Conservation (phyloP, 139 green algal species). For the Tetradesmus lagerheimii region DNA sequence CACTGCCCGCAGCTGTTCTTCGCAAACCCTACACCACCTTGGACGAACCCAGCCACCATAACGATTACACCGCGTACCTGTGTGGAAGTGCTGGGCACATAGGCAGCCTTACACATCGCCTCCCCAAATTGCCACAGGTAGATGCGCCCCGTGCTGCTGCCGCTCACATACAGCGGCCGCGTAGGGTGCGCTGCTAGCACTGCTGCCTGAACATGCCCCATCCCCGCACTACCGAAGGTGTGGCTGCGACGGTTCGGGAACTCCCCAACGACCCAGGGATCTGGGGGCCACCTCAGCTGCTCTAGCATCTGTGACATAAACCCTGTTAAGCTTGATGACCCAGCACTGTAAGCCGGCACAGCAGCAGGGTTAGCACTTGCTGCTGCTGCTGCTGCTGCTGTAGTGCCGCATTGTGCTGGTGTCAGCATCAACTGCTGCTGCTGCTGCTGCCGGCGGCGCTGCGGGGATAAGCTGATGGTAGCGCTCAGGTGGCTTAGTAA, state of each 20-base stretch:
- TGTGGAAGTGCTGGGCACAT: slow-evolving; percentile 52
- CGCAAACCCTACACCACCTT: too few relatives aligned
- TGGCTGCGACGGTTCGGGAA: slow-evolving; percentile 29
- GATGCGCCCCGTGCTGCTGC: slow-evolving; percentile 63
- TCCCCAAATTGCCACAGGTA: slow-evolving; percentile 77
- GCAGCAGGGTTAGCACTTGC: neutral
- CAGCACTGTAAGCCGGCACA: neutral
- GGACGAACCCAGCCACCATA: too few relatives aligned
- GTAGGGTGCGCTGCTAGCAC: slow-evolving; percentile 48
- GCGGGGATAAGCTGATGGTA: neutral
- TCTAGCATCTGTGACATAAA: slow-evolving; percentile 58
- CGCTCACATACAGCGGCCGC: slow-evolving; percentile 46
- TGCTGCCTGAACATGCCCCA: slow-evolving; percentile 18
- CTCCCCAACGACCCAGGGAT: slow-evolving; percentile 56
- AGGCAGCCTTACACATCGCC: slow-evolving; percentile 51
- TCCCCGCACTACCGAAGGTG: slow-evolving; percentile 29
- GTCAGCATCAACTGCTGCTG: neutral
- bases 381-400: too few relatives aligned
- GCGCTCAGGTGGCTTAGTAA: neutral
- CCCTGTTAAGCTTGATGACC: slow-evolving; percentile 19
- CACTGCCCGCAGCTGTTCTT: too few relatives aligned
- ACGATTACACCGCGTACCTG: slow-evolving; percentile 14
- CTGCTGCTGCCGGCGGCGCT: neutral
- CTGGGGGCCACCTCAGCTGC: slow-evolving; percentile 60
- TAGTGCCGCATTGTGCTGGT: neutral